Percentiles rank a stretch among this genome's conserved stretches.
phyloP scores from a whole-genome alignment of 169 alveolate genomes.

The Plasmodium adleri region DNA sequence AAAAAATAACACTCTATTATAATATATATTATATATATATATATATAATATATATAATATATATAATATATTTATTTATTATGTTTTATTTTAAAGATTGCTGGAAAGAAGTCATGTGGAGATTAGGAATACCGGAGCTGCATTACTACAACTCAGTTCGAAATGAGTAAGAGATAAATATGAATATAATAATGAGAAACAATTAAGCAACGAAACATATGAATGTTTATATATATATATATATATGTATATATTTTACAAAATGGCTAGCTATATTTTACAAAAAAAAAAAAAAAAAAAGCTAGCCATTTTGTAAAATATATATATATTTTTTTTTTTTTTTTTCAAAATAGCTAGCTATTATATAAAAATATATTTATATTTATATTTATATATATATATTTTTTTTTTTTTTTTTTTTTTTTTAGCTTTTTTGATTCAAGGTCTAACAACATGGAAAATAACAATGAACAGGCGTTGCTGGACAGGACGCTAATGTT shows the following conservation, averaged over 20 bases:
- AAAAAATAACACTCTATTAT: not conserved
- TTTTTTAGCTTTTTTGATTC: slow-evolving; percentile 21
- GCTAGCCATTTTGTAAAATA: not conserved
- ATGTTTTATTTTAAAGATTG: slow-evolving; percentile 20
- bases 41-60: slow-evolving; percentile 8
- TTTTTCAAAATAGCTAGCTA: not conserved
- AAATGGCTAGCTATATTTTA: not conserved
- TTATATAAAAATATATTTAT: not conserved
- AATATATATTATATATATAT: not conserved
- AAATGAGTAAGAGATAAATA: slow-evolving; percentile 26
- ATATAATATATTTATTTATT: not conserved
- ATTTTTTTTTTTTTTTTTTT: not conserved
- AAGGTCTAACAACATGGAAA: slow-evolving; percentile 13
- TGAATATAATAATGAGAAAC: too few relatives aligned
- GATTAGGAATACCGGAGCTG: slow-evolving; percentile 74
- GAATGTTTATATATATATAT: not conserved
- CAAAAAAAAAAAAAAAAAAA: too few relatives aligned
- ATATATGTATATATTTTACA: not conserved
- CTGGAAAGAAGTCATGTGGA: slow-evolving; percentile 77
- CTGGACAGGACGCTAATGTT: slow-evolving; percentile 24
- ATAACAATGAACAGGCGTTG: slow-evolving; percentile 31
- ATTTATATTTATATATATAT: not conserved
- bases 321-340: not conserved
- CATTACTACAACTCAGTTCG: slow-evolving; percentile 64
- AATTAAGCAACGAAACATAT: too few relatives aligned